phyloP scores from a whole-genome alignment of 2,329 filamentous ascomycete genomes.

The Aureobasidium sp. region DNA sequence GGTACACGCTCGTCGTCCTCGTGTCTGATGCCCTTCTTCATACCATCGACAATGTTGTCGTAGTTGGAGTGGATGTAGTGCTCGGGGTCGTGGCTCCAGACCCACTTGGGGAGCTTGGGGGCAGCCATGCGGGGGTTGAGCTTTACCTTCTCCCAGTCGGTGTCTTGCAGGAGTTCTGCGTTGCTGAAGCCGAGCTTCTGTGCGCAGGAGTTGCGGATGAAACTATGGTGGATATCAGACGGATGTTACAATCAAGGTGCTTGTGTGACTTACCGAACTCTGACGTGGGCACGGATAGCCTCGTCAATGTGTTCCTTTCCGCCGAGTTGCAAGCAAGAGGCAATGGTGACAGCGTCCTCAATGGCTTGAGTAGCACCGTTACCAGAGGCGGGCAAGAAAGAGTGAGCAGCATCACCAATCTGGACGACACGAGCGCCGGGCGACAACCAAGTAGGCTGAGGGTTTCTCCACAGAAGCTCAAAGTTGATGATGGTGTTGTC shows the following conservation, averaged over 20 bases:
- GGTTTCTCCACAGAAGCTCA: conserved; percentile 34
- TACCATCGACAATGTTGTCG: conserved; percentile 31
- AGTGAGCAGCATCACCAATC: conserved; percentile 38
- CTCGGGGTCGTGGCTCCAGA: conserved; percentile 38
- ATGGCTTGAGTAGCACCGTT: conserved; percentile 42
- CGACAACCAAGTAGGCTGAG: conserved; percentile 37
- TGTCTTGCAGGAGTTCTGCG: conserved; percentile 39
- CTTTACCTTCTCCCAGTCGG: conserved; percentile 41
- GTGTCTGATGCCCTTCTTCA: conserved; percentile 34
- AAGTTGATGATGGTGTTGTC: conserved; percentile 41
- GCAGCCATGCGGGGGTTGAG: conserved; percentile 35
- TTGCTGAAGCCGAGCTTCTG: conserved; percentile 42
- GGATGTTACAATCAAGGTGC: background rate
- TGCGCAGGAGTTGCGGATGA: conserved; percentile 39
- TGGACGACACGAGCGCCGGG: conserved; percentile 35
- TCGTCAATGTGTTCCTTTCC: conserved; percentile 32
- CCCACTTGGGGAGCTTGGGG: conserved; percentile 39
- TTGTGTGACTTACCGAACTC: conserved; percentile 29
- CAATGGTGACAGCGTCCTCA: conserved; percentile 38
- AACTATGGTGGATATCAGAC: conserved; percentile 24
- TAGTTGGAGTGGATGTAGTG: conserved; percentile 38
- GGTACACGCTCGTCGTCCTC: conserved; percentile 33
- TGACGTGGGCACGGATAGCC: conserved; percentile 32
- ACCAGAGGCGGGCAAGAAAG: conserved; percentile 36
- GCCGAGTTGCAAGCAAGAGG: conserved; percentile 37